Evolutionary conservation across 2,329 filamentous ascomycete species (phyloP), one percentile per base, ranked within the genome.

Genomic region (Colletotrichum kahawae): DNA sequence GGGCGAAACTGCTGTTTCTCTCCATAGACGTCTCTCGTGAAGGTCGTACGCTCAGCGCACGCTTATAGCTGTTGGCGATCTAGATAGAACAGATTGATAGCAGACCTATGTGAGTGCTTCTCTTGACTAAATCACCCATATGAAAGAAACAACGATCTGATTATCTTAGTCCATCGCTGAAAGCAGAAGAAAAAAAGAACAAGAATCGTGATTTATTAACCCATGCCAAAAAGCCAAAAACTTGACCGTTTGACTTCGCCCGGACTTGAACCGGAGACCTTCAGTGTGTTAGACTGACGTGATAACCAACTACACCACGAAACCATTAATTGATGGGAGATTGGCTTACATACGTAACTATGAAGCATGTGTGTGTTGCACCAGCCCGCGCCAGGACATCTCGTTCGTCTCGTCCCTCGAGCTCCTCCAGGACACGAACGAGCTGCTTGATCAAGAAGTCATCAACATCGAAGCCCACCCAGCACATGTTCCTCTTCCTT

Each of bases 301-400:
- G 85, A 87, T 87, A 86, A 87, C 85, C 85, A 86, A 86, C 85
- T 82, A 82, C 81, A 82, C 80, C 80, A 82, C 73, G 67, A 71
- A 74, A 71, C 71, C 71, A n/a, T 56, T 62, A 2, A 3, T 60
- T 34, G 18, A 10, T 21, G 29, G 16, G 0, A 7, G 0, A 0
- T 1, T 1, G 5, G 0, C 0, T 2, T 14, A 6, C 6, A 48
- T n/a, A n/a, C 38, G 3, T 12, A 9, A 1, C 1, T 2, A 48
- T 21, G 18, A 10, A n/a, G 38, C 38, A 2, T 12, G 18, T 18
- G 8, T 0, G 18, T 10, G 4, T 1, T 10, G 18, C 18, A 1
- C 4, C 9, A 43, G 10, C 1, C 18, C 38, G 38, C 38, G 9
- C 38, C 18, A 43, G 38, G 0, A 43, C 3, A 43, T 43, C 18